phyloP scores from a whole-genome alignment of 345 rosid species.

The Firmiana major region DNA sequence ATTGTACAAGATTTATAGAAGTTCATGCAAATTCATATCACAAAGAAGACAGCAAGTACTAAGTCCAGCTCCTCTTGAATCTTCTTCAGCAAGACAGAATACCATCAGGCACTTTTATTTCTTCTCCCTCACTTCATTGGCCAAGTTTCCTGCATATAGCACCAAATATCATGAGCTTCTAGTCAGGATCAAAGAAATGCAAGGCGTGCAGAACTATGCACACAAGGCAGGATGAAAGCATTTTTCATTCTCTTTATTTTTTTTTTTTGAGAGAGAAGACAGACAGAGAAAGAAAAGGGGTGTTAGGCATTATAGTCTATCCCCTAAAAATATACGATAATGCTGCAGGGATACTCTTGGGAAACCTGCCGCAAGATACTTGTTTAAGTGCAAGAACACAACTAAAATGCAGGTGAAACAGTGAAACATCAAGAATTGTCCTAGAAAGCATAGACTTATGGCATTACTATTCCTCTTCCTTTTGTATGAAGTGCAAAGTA shows the following conservation, averaged over 20 bases:
- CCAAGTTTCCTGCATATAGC: slow-evolving; percentile 7
- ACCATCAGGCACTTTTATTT: slow-evolving; percentile 9
- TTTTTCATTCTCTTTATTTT: not conserved
- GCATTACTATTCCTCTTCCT: not conserved
- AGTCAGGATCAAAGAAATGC: not conserved
- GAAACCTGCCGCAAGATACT: too few relatives aligned
- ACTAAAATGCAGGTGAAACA: not conserved
- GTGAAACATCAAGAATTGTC: not conserved
- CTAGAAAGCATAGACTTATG: not conserved
- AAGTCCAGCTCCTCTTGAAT: not conserved
- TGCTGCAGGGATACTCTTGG: not conserved
- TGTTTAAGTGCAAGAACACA: not conserved
- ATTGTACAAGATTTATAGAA: not conserved
- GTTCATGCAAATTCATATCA: slow-evolving; percentile 5
- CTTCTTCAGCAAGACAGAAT: slow-evolving; percentile 9
- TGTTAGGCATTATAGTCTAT: not conserved
- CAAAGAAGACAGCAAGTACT: not conserved
- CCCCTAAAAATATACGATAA: not conserved
- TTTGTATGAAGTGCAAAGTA: not conserved
- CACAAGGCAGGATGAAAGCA: not conserved
- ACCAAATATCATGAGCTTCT: not conserved
- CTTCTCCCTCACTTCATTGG: not conserved
- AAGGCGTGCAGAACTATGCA: not conserved
- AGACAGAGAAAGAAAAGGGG: not conserved
- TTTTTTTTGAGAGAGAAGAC: too few relatives aligned